Percentiles rank a stretch among this genome's conserved stretches.
Evolutionary conservation across 345 rosid species (phyloP).

Genomic region (Populus ilicifolia): DNA sequence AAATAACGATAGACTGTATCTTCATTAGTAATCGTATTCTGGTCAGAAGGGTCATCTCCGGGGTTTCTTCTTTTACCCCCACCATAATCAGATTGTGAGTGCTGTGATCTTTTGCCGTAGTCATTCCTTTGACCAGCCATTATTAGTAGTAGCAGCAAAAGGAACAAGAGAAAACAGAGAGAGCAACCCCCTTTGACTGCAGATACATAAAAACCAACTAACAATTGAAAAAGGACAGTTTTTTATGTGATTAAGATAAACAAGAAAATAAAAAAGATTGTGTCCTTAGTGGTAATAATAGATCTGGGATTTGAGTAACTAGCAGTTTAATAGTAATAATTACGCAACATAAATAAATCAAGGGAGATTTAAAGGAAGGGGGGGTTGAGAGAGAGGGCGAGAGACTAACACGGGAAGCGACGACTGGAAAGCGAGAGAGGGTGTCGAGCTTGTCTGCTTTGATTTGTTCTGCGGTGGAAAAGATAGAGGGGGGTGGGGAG

Average conservation of each 20-base stretch:
- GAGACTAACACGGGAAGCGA: background rate
- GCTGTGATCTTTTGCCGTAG: conserved; percentile 28
- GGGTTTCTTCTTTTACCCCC: conserved; percentile 35
- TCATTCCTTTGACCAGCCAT: conserved; percentile 37
- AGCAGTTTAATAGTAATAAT: background rate
- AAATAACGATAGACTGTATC: conserved; percentile 34
- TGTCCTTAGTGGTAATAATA: background rate
- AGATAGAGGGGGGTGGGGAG: background rate
- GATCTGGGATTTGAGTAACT: background rate
- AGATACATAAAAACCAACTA: background rate
- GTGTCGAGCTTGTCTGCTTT: background rate
- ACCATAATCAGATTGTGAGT: conserved; percentile 27
- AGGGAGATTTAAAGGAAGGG: background rate
- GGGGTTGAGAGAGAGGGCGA: background rate
- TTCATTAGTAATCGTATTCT: conserved; percentile 19
- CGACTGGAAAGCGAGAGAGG: background rate
- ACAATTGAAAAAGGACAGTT: background rate
- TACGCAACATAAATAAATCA: background rate
- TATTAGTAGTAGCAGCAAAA: background rate
- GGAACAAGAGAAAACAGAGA: background rate
- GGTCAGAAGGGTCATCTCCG: conserved; percentile 22
- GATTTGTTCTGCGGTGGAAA: background rate
- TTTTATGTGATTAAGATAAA: background rate
- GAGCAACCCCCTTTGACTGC: background rate
- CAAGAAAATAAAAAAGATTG: background rate